Evolutionary conservation across 2,329 filamentous ascomycete species (phyloP), one percentile per base, ranked within the genome.

Genomic region (Cercospora sp.): DNA sequence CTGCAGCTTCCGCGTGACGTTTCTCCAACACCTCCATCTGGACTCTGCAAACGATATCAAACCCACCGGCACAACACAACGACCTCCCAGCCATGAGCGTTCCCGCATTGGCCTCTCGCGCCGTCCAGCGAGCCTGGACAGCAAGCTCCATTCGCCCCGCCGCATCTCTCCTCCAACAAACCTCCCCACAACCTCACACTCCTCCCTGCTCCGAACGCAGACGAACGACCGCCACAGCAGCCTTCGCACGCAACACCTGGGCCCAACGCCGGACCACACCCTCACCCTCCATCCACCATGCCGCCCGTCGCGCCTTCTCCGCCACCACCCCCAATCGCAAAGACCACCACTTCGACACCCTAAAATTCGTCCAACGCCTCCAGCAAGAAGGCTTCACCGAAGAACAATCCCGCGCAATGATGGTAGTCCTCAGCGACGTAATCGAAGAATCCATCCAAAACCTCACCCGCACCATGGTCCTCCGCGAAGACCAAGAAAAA

Each of bases 361-460:
- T 99, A 70, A 97, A 97, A 82, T 97, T 99, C 78, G 94, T 99
- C 45, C 92, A 97, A 81, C 87, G 92, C 63, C 84, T 99, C 48
- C 90, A 94, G 79, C 88, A 88, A 73, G 95, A 99, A 79, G 95
- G 95, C 0, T 97, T 98, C 79, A 97, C 93, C 26, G 94, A 98
- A 80, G 91, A 94, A 73, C 95, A 99, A 81, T 90, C 94, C 2
- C 93, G 93, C 28, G 94, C 95, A n/a, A 95, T 97, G 91, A 98
- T 99, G 95, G 92, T 92, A 78, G 92, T 98, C 6, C 84, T 99
- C 45, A 94, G 93, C 80, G 94, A 98, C 79, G 94, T 98, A 9
- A 97, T 99, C 72, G 92, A 98, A 79, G 95, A 99, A 82, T 97
- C 90, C 78, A 98, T 99, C 74, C 94, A 97, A 79, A 98, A 98